A percentile compares a stretch with the other conserved stretches of the same genome.
phyloP scores from a whole-genome alignment of 371 early-diverging fungal species.

The Mortierella sp. region DNA sequence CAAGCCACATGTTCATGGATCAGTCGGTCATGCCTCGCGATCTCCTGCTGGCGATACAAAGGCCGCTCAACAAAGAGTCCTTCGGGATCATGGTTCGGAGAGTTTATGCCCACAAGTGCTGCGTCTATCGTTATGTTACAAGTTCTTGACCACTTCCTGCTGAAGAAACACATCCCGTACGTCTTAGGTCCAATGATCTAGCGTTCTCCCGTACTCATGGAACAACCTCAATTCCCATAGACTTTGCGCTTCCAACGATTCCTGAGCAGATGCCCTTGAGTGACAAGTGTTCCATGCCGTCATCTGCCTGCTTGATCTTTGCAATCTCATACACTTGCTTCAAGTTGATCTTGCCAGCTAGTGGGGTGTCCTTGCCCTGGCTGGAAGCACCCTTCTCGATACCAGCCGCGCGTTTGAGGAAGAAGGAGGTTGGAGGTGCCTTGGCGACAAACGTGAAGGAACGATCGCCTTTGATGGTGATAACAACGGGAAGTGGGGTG shows the following conservation, averaged over 20 bases:
- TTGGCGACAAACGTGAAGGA: conserved; percentile 90
- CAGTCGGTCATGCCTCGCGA: no score
- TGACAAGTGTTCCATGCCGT: conserved; percentile 75
- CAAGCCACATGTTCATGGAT: no score
- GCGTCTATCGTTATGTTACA: conserved; percentile 19
- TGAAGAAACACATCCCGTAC: no score
- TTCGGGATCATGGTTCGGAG: not conserved
- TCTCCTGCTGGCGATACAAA: no score
- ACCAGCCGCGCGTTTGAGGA: conserved; percentile 93
- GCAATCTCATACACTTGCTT: conserved; percentile 97
- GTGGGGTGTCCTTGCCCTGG: conserved; percentile 74
- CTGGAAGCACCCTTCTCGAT: conserved; percentile 85
- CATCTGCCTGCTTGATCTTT: conserved; percentile 88
- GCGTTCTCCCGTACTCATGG: conserved; percentile 49
- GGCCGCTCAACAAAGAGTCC: not conserved
- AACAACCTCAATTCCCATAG: conserved; percentile 90
- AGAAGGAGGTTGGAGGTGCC: conserved; percentile 91
- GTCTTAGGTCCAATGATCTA: no score
- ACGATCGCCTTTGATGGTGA: conserved; percentile 91
- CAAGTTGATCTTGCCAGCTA: conserved; percentile 82
- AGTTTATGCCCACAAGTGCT: no score
- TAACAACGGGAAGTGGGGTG: conserved; percentile 87
- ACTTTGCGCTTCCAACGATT: conserved; percentile 84
- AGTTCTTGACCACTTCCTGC: conserved; percentile 9
- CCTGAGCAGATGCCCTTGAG: conserved; percentile 79